Evolutionary conservation across 2,329 filamentous ascomycete genomes (phyloP), one percentile per base, ranked within the genome.

Genomic region (Epichloe typhina): DNA sequence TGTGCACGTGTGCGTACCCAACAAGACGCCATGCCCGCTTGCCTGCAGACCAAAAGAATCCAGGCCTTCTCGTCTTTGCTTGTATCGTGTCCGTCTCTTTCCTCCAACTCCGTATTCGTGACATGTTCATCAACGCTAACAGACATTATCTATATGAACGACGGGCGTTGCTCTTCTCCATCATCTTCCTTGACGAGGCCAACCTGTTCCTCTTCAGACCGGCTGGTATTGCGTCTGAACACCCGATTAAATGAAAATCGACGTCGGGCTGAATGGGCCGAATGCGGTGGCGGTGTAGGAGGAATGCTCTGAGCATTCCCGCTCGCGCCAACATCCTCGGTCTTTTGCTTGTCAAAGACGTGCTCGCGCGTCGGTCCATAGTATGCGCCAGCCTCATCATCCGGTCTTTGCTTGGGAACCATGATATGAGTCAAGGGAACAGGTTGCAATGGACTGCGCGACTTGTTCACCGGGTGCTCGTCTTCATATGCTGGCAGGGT

Each of bases 201-300:
- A 6, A 91, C 66, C 17, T 80, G 74, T 67, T 95, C 89, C 68
- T 95, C 89, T 63, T 95, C 89, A 0, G 86, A 90, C 2, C 79
- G 79, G 43, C 72, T 72, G 36, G 60, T 55, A 19, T 61, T 61
- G 37, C 64, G 64, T 50, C 63, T 59, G 66, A 96, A 93, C 49
- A 95, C 81, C 57, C 86, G 88, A 56, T 90, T 84, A 73, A 97
- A 97, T 17, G 87, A 94, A 69, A 97, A 98, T 62, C 95, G 88
- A 53, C 91, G 78, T 56, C 73, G 78, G 11, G 84, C 79, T 33
- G 72, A 71, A 50, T 76, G 78, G 11, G 84, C 79, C 31, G 72
- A 71, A 50, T 76, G 79, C 3, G 75, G 80, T 4, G 82, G 82
- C 1, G 83, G 82, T 3, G 78, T 75, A 0, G 83, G 83, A 1